Base-by-base conservation (phyloP, 108 stramenopile species). In the Nitzschia sp. region DNA sequence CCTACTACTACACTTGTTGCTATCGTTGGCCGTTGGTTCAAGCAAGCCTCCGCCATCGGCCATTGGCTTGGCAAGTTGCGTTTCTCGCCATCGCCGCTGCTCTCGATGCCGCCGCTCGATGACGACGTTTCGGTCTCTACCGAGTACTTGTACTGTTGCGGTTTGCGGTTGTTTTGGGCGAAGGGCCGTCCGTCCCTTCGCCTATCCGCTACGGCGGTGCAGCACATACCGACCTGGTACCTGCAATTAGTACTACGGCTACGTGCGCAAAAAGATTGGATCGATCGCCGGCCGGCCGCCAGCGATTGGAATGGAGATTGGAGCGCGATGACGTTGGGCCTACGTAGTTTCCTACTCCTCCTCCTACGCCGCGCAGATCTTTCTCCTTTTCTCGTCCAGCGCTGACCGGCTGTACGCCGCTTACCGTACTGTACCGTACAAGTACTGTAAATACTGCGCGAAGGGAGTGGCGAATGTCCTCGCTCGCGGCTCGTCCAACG, bases 321-420 rank as follows among this genome's bases (percentile, higher is more conserved):
- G 6, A 13, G 38, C 13, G 38, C 13, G 38, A 6, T 13, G 38
- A 41, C 13, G 13, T 13, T 6, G 38, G 6, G 13, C 38, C 9
- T 6, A 41, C 38, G 38, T 41, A 41, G 38, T 9, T 41, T 41
- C 13, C 38, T 41, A 9, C 6, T 13, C 38, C 6, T 9, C 6
- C n/a, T n/a, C n/a, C n/a, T n/a, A n/a, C n/a, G n/a, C n/a, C n/a
- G n/a, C n/a, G n/a, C n/a, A 6, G 38, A 41, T 41, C 38, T 41
- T 41, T 41, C 38, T 41, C 38, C 48, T 21, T 50, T 50, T 50
- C 48, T 41, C 8, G 19, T 16, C 16, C 41, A 41, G 60, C 45
- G 44, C 60, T 44, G 60, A 23, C 60, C 60, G 60, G 38, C 60
- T 61, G 60, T 61, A 45, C 60, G 36, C 31, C 22, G 28, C 30